phyloP scores from a whole-genome alignment of 2,329 filamentous ascomycete genomes.

The Beauveria australis region DNA sequence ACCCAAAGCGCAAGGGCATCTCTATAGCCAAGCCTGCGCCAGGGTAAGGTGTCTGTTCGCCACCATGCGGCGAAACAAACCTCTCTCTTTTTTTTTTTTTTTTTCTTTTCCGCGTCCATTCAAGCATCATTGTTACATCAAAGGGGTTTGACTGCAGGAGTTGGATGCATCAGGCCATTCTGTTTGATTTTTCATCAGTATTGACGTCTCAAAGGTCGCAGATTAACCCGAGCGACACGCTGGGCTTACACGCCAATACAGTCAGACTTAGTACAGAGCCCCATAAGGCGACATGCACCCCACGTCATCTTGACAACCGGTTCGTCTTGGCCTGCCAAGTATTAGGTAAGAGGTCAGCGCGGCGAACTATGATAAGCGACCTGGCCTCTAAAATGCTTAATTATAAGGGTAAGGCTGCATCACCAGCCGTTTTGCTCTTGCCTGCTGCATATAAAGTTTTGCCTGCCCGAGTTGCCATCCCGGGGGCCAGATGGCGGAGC shows the following conservation, averaged over 20 bases:
- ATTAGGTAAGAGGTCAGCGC: conserved; percentile 4
- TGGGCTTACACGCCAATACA: conserved; percentile 8
- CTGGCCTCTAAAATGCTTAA: neutral
- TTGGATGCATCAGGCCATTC: neutral
- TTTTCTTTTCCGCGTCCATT: neutral
- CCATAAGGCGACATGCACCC: conserved; percentile 4
- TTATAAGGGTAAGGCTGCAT: conserved; percentile 8
- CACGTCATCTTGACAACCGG: conserved; percentile 6
- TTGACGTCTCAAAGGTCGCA: neutral
- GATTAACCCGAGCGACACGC: neutral
- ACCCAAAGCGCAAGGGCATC: neutral
- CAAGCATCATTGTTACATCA: neutral
- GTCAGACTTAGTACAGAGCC: conserved; percentile 11
- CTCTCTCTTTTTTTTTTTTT: too few species aligned
- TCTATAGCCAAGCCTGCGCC: neutral
- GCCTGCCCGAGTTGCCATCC: neutral
- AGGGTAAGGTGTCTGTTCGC: conserved; percentile 2
- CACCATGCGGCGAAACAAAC: neutral
- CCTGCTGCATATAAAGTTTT: neutral
- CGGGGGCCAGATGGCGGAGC: neutral
- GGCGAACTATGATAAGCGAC: neutral
- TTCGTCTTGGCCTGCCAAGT: conserved; percentile 8
- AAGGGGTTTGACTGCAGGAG: neutral
- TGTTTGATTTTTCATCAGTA: neutral
- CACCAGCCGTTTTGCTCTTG: neutral